Evolutionary conservation across 78 protist genomes (phyloP), one percentile per base, ranked within the genome.

Genomic region (Protostelium mycophagum): DNA sequence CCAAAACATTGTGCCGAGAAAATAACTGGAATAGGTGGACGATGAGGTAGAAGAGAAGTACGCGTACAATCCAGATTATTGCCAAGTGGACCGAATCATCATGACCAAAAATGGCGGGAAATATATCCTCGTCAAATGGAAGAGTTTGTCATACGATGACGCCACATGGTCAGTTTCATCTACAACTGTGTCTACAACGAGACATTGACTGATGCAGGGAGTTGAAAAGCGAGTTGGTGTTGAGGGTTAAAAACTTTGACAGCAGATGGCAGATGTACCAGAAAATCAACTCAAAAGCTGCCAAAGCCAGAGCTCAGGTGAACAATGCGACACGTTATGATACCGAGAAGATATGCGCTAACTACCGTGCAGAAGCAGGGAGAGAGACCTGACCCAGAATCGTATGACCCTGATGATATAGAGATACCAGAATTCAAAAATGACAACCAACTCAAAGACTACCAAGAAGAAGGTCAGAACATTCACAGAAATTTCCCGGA

Each of bases 391-490:
- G 0, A 28, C 84, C 34, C 90, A 88, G 1, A 91, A 90, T 0
- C 34, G 85, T 5, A 90, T 88, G 35, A 39, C 35, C 39, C 86
- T 63, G 89, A 90, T 31, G 36, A 29, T 0, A 36, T 35, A 5
- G 88, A 88, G 34, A 86, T 88, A 9, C 91, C 92, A 5, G 83
- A 83, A 34, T 95, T 93, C 92, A 31, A 88, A 28, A 83, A 34
- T 1, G 87, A 73, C 28, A 63, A 95, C 38, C 1, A 37, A 36
- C 83, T 97, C 34, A 91, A 96, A 38, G 85, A 63, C 1, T 98
- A 97, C 92, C 99, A 98, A 88, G 89, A 96, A 1, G 98, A 95
- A 63, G 98, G 98, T 92, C n/a, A n/a, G n/a, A n/a, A n/a, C n/a
- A n/a, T n/a, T n/a, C n/a, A n/a, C n/a, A n/a, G n/a, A 38, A 91